Evolutionary conservation across 305 asterid genomes (phyloP), one percentile per base, ranked within the genome.

Genomic region (Stenogyne calaminthoides): DNA sequence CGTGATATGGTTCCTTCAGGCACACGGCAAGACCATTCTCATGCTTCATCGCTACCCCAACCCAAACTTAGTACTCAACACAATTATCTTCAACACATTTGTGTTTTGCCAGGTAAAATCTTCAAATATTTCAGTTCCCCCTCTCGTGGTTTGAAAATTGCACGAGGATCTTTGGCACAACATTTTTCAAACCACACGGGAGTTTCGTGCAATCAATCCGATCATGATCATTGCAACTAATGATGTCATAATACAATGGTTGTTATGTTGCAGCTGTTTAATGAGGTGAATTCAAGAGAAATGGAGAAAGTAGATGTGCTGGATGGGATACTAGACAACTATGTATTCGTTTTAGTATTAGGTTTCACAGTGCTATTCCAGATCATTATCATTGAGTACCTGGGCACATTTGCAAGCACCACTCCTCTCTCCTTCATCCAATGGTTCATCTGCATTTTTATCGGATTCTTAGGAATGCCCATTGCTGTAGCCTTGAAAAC

Each of bases 401-500:
- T 94, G 3, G 99, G 99, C 47, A 84, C 88, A 20, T 92, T 92
- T 73, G 97, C 99, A 27, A 90, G 84, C 88, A 94, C 96, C 6
- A 85, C 91, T 18, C 98, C 99, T 1, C 92, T 92, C 18, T 66
- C 95, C 6, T 18, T 89, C 47, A 51, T 74, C 47, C 97, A 91
- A 67, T 93, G 98, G 97, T 74, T 79, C 62, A 69, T 83, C 64
- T 77, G 97, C 73, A 29, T 93, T 61, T 58, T 87, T 15, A 69
- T 85, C 18, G 98, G 97, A 22, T 91, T 88, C 85, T 62, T 91
- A 34, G 86, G 96, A 64, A 93, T 93, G 97, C 98, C 96, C 0
- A 80, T 93, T 80, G 95, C 97, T 61, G 91, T 82, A 22, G 57
- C 70, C 62, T 71, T 91, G 79, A 93, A 93, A 80, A 80, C 74